Conservation (phyloP, 441 rosid genomes). For the Aleurites moluccanus region DNA sequence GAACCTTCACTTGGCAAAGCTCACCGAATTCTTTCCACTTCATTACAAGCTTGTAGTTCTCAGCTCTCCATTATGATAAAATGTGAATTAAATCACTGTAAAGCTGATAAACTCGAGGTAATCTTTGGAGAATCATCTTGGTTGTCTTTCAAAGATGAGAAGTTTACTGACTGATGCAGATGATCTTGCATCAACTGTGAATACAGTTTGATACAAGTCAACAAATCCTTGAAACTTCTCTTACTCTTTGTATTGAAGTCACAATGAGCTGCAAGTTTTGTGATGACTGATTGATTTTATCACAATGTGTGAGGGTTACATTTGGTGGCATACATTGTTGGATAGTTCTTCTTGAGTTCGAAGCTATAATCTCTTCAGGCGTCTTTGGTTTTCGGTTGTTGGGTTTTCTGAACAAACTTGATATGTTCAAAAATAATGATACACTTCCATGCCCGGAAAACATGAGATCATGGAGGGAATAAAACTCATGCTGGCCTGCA, state of each 20-base stretch:
- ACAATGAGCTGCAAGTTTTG: constrained; percentile 56
- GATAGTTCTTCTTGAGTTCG: constrained; percentile 73
- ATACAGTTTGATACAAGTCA: constrained; percentile 75
- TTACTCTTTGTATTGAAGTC: constrained; percentile 54
- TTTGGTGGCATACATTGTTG: constrained; percentile 85
- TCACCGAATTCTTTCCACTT: constrained; percentile 87
- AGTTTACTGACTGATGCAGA: constrained; percentile 78
- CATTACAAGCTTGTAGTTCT: constrained; percentile 75
- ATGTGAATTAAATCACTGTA: constrained; percentile 75
- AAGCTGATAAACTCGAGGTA: constrained; percentile 84
- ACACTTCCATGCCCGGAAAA: constrained; percentile 88
- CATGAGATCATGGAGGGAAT: constrained; percentile 91
- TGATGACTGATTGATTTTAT: constrained; percentile 64
- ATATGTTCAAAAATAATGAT: constrained; percentile 66
- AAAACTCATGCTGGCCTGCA: constrained; percentile 90
- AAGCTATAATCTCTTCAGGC: constrained; percentile 67
- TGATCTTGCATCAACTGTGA: constrained; percentile 91
- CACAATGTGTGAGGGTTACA: constrained; percentile 80
- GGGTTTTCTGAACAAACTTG: constrained; percentile 81
- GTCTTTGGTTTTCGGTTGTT: constrained; percentile 78
- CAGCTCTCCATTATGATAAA: constrained; percentile 85
- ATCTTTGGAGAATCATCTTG: constrained; percentile 75
- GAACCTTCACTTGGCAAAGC: constrained; percentile 84
- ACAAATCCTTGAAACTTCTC: constrained; percentile 76
- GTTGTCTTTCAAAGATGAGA: constrained; percentile 66